phyloP scores from a whole-genome alignment of 179 eudicot species.

The Patellifolia procumbens region DNA sequence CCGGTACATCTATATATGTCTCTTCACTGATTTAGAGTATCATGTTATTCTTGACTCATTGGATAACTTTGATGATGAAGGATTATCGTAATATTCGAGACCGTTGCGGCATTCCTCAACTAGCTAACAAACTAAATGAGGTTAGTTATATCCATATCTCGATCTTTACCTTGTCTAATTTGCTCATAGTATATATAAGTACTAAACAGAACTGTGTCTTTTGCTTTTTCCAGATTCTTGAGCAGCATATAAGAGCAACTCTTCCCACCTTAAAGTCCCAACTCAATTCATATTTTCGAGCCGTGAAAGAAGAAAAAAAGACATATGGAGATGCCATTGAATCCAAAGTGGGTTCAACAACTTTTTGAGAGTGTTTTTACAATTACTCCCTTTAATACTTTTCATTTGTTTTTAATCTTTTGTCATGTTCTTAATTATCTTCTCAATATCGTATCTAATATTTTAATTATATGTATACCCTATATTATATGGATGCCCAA shows the following conservation, averaged over 20 bases:
- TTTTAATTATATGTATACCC: too few species aligned
- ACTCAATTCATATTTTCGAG: slow-evolving; percentile 24
- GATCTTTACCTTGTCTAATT: background rate
- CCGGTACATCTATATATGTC: slow-evolving; percentile 25
- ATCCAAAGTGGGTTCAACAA: slow-evolving; percentile 13
- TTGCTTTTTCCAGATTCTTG: slow-evolving; percentile 33
- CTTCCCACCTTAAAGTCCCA: slow-evolving; percentile 36
- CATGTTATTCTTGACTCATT: background rate
- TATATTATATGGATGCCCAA: too few species aligned
- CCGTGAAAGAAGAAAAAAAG: slow-evolving; percentile 27
- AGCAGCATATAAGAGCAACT: slow-evolving; percentile 33
- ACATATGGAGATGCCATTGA: slow-evolving; percentile 19
- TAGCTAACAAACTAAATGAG: slow-evolving; percentile 50
- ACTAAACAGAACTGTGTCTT: too few species aligned
- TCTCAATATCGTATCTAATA: too few species aligned
- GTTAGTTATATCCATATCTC: slow-evolving; percentile 22
- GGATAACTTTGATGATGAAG: slow-evolving; percentile 26
- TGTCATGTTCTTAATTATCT: too few species aligned
- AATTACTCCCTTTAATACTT: background rate
- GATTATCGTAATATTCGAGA: slow-evolving; percentile 35
- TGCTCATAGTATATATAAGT: background rate
- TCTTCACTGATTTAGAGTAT: background rate
- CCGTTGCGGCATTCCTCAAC: slow-evolving; percentile 46
- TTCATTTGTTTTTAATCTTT: too few species aligned
- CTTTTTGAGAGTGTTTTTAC: too few species aligned